Evolutionary conservation across 176 grass and related monocot genomes (phyloP).

Genomic region (Rhynchospora pubera): DNA sequence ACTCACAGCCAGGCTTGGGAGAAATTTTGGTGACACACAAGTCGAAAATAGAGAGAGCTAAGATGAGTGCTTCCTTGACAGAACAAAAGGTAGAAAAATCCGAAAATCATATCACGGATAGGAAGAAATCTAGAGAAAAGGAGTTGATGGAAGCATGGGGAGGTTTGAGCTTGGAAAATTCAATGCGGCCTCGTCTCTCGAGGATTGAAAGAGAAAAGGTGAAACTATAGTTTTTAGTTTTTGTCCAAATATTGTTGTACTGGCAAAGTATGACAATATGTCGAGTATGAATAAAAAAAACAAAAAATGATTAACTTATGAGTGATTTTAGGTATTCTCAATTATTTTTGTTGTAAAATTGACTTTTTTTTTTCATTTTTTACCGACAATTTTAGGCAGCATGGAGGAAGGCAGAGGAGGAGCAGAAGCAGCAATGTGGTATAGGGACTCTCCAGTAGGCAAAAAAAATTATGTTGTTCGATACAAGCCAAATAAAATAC

Average conservation of each 20-base stretch:
- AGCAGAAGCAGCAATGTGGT: slow-evolving; percentile 28
- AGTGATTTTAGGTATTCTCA: too few species aligned
- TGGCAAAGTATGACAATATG: background rate
- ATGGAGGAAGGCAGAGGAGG: slow-evolving; percentile 60
- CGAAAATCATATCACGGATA: slow-evolving; percentile 29
- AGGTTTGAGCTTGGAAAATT: slow-evolving; percentile 61
- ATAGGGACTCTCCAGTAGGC: background rate
- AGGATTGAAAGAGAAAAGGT: slow-evolving; percentile 89
- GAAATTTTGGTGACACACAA: slow-evolving; percentile 57
- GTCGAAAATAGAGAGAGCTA: slow-evolving; percentile 54
- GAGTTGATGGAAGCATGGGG: slow-evolving; percentile 76
- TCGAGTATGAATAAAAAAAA: background rate
- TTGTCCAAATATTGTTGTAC: background rate
- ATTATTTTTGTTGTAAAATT: background rate
- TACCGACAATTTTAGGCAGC: slow-evolving; percentile 34
- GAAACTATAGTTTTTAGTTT: background rate
- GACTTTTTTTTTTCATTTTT: slow-evolving; percentile 11
- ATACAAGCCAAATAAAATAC: background rate
- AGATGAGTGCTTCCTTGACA: slow-evolving; percentile 27
- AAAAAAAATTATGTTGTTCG: background rate
- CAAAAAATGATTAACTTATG: background rate
- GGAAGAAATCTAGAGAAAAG: slow-evolving; percentile 53
- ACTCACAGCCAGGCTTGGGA: slow-evolving; percentile 35
- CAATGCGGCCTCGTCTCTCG: slow-evolving; percentile 60
- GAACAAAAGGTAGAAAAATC: slow-evolving; percentile 21